Percentiles rank a stretch among this genome's conserved stretches.
Conservation (phyloP, 2,329 filamentous ascomycete genomes). For the Cyanodermella asteris region DNA sequence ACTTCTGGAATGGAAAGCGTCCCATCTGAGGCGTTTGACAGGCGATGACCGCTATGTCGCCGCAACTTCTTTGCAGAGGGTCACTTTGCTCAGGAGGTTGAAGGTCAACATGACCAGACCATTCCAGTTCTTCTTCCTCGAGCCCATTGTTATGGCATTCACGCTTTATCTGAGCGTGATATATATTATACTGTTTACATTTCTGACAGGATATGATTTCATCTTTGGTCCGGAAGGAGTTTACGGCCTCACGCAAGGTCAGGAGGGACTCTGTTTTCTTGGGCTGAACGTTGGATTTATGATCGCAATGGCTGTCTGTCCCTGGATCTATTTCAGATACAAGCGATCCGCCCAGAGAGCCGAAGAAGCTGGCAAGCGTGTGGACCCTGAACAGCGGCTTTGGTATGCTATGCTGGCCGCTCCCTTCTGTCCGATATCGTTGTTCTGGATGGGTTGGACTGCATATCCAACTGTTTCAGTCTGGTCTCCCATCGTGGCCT, state of each 20-base stretch:
- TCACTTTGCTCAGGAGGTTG: conserved; percentile 8
- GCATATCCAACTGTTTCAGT: conserved; percentile 19
- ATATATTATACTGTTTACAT: conserved; percentile 32
- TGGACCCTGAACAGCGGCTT: conserved; percentile 19
- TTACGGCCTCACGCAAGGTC: conserved; percentile 22
- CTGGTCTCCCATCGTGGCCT: conserved; percentile 24
- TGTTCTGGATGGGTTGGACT: conserved; percentile 32
- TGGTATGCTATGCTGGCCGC: conserved; percentile 24
- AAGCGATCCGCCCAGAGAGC: conserved; percentile 2
- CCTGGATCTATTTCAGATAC: conserved; percentile 13
- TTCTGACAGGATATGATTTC: conserved; percentile 28
- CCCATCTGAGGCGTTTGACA: conserved; percentile 10
- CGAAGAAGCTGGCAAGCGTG: conserved; percentile 6
- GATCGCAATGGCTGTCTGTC: conserved; percentile 31
- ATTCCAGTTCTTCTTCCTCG: conserved; percentile 15
- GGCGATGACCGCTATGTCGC: conserved; percentile 11
- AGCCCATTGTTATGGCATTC: conserved; percentile 21
- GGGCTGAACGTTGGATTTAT: conserved; percentile 46
- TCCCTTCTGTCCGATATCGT: conserved; percentile 20
- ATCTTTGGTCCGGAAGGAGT: conserved; percentile 26
- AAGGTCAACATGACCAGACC: conserved; percentile 10
- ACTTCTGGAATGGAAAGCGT: conserved; percentile 12
- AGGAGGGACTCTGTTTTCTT: conserved; percentile 49
- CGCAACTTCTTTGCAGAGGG: conserved; percentile 8
- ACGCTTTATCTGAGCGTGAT: conserved; percentile 29